A percentile compares a stretch with the other conserved stretches of the same genome.
These are phyloP conservation scores for Aechmea fasciata DNA, from an alignment of 176 grass and related monocot species.

Conservation along the genomic window DNA sequence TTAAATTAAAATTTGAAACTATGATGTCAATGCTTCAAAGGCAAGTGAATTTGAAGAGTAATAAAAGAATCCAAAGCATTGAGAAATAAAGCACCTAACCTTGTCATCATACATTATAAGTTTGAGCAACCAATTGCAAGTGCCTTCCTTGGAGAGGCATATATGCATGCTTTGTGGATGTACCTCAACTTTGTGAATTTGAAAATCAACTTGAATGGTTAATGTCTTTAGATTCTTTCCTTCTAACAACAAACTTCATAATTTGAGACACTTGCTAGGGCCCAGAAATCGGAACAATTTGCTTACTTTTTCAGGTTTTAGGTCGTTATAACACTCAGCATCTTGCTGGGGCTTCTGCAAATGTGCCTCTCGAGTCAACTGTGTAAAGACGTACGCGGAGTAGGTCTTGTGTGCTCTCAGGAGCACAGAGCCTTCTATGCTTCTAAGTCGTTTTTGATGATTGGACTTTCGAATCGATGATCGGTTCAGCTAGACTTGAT, in stretches of 20 bases:
- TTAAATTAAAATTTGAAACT: neutral
- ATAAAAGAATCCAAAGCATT: neutral
- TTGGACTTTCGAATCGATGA: too few species aligned
- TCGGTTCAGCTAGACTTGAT: too few species aligned
- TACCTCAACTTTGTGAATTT: neutral
- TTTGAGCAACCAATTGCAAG: neutral
- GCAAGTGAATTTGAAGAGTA: neutral
- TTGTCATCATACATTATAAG: neutral
- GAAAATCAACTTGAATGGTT: neutral
- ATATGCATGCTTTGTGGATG: neutral
- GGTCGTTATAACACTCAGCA: too few species aligned
- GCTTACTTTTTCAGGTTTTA: too few species aligned
- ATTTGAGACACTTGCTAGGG: too few species aligned
- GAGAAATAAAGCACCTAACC: neutral
- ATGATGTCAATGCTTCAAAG: neutral
- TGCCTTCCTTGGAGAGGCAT: neutral
- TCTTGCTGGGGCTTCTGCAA: too few species aligned
- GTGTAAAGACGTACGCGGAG: too few species aligned
- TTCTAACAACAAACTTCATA: neutral
- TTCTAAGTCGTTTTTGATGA: too few species aligned
- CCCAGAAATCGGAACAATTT: too few species aligned
- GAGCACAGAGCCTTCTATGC: too few species aligned
- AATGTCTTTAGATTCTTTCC: neutral
- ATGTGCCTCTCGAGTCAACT: too few species aligned
- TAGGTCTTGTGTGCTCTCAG: too few species aligned